Evolutionary conservation across 768 basidiomycete species (phyloP).

Genomic region (Pleurotus cornucopiae): DNA sequence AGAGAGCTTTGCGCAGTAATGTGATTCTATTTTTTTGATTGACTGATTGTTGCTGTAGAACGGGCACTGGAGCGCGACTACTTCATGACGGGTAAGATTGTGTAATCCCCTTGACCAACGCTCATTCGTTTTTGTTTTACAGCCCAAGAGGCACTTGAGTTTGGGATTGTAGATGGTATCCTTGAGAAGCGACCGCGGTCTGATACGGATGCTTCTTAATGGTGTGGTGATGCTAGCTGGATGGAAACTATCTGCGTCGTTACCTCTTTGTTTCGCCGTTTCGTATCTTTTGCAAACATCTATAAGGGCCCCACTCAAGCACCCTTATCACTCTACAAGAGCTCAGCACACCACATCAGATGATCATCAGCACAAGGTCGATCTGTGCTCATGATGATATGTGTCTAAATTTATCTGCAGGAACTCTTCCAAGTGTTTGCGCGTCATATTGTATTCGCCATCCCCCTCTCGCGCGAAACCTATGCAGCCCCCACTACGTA

Average conservation of each 20-base stretch:
- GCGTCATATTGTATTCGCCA: too few relatives aligned
- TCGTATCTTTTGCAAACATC: neutral
- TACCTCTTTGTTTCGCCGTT: neutral
- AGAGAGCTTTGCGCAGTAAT: constrained; percentile 18
- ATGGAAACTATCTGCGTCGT: too few relatives aligned
- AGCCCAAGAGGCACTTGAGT: constrained; percentile 85
- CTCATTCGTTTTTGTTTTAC: constrained; percentile 15
- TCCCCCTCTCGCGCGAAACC: too few relatives aligned
- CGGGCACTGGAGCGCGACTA: constrained; percentile 91
- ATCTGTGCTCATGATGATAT: too few relatives aligned
- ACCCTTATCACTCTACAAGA: too few relatives aligned
- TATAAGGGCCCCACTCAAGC: too few relatives aligned
- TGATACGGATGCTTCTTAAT: constrained; percentile 24
- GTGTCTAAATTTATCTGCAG: too few relatives aligned
- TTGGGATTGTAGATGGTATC: constrained; percentile 92
- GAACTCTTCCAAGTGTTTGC: too few relatives aligned
- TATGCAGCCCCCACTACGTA: too few relatives aligned
- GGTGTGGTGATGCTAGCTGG: too few relatives aligned
- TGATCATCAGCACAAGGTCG: too few relatives aligned
- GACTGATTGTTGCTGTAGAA: constrained; percentile 39
- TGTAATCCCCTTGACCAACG: constrained; percentile 8
- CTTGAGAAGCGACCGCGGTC: constrained; percentile 70
- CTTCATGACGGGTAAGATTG: constrained; percentile 79
- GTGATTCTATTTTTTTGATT: constrained; percentile 13
- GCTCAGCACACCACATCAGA: too few relatives aligned